Base-by-base conservation (phyloP, 495 filamentous ascomycete species). In the Hypoxylon fragiforme region DNA sequence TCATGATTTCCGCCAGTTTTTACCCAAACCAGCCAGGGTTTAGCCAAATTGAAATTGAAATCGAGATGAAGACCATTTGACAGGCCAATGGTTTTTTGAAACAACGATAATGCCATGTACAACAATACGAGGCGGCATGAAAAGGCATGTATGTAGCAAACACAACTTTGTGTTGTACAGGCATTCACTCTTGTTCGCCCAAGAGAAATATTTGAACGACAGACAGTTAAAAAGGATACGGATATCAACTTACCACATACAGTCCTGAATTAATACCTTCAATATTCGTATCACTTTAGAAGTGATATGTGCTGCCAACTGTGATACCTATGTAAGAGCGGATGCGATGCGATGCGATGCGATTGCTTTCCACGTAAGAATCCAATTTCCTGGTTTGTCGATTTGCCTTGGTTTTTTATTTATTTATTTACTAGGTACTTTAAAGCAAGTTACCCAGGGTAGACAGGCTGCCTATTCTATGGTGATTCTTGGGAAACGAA, bases 401-500 rank as follows among this genome's bases (percentile, higher is more conserved):
- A 46, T 16, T 44, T 8, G n/a, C 34, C 9, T n/a, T 41, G 12
- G 18, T 34, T 43, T 37, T 12, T 13, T 12, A 7, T 13, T 13
- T 22, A 26, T 40, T 20, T 52, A 9, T 37, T 19, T 38, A n/a
- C n/a, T n/a, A n/a, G n/a, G n/a, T n/a, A n/a, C n/a, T n/a, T n/a
- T n/a, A n/a, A n/a, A n/a, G n/a, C n/a, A n/a, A n/a, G n/a, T n/a
- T 50, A 51, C 39, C 53, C 42, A 47, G 36, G 45, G 44, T 52
- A 52, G 44, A 32, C 32, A 57, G 44, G 34, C 18, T 39, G 44
- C 26, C 49, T 4, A 32, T 41, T 41, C 30, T 51, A 21, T 54
- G 44, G 19, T 14, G 54, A 56, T 50, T 53, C 13, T 58, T 54
- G 38, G 54, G 48, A 54, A 63, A 63, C 50, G 60, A 63, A 50